phyloP scores from a whole-genome alignment of 169 alveolate genomes.

The Cryptosporidium tyzzeri region DNA sequence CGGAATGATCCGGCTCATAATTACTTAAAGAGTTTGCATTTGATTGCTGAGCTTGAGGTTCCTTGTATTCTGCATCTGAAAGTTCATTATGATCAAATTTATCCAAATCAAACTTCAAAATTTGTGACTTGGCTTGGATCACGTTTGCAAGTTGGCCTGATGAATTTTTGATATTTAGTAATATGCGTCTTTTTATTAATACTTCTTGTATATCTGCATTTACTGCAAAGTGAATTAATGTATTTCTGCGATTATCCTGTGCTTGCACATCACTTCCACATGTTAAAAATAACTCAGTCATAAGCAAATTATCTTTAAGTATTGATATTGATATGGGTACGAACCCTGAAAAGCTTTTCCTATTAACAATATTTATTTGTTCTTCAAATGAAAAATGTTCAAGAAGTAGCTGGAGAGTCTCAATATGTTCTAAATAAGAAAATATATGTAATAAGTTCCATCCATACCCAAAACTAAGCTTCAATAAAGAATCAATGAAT shows the following conservation, averaged over 20 bases:
- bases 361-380: conserved; percentile 13
- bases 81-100: conserved; percentile 2
- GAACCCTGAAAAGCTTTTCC: conserved; percentile 35
- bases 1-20: not conserved
- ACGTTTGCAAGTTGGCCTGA: conserved; percentile 58
- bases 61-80: not conserved
- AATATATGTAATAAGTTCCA: conserved; percentile 45
- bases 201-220: conserved; percentile 39
- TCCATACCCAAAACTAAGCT: conserved; percentile 49
- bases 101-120: conserved; percentile 4
- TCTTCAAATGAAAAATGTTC: conserved; percentile 42
- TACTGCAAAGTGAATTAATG: conserved; percentile 38
- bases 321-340: conserved; percentile 33
- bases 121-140: not conserved
- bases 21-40: not conserved
- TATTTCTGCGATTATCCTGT: conserved; percentile 68
- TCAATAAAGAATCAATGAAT: not conserved
- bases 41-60: conserved; percentile 17
- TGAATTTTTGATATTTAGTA: conserved; percentile 14
- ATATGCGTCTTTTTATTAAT: conserved; percentile 23
- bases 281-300: conserved; percentile 38
- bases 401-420: conserved; percentile 27
- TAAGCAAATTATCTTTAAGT: conserved; percentile 11
- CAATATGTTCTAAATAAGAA: conserved; percentile 21
- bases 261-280: conserved; percentile 38